These are phyloP conservation scores for Centrapalus pauciflorus DNA, from an alignment of 129 eudicot genomes.

Conservation along the genomic window DNA sequence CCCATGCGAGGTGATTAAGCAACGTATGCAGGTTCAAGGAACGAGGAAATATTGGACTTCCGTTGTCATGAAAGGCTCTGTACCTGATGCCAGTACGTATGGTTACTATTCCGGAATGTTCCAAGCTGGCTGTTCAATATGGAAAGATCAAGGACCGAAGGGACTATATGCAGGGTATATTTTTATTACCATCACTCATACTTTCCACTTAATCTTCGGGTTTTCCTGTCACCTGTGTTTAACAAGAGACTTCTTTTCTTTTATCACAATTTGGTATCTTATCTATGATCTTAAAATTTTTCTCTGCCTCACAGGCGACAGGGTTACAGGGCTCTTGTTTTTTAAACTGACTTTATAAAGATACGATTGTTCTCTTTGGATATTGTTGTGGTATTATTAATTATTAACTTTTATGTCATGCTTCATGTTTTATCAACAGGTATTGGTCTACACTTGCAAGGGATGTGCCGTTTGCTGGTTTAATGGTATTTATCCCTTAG, in stretches of 20 bases:
- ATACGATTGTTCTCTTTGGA: not conserved
- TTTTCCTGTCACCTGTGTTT: not conserved
- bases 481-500: slow-evolving; percentile 50
- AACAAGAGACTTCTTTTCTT: not conserved
- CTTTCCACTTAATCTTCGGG: not conserved
- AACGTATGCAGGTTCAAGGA: slow-evolving; percentile 99
- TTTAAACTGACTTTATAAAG: not conserved
- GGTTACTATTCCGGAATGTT: slow-evolving; percentile 91
- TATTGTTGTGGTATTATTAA: slow-evolving; percentile 2
- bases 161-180: slow-evolving; percentile 92
- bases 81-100: slow-evolving; percentile 49
- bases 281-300: not conserved
- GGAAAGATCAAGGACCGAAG: slow-evolving; percentile 89
- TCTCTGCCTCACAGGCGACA: not conserved
- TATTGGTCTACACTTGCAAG: slow-evolving; percentile 96
- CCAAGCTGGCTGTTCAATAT: slow-evolving; percentile 89
- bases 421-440: slow-evolving; percentile 41
- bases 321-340: too few species aligned
- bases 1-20: slow-evolving; percentile 98
- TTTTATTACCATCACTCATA: not conserved
- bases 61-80: slow-evolving; percentile 45
- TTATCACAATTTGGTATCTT: not conserved
- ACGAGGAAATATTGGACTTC: slow-evolving; percentile 72
- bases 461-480: slow-evolving; percentile 97
- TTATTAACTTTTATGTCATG: not conserved